Evolutionary conservation across 306 rosid species (phyloP).

Genomic region (Glycine tomentella): DNA sequence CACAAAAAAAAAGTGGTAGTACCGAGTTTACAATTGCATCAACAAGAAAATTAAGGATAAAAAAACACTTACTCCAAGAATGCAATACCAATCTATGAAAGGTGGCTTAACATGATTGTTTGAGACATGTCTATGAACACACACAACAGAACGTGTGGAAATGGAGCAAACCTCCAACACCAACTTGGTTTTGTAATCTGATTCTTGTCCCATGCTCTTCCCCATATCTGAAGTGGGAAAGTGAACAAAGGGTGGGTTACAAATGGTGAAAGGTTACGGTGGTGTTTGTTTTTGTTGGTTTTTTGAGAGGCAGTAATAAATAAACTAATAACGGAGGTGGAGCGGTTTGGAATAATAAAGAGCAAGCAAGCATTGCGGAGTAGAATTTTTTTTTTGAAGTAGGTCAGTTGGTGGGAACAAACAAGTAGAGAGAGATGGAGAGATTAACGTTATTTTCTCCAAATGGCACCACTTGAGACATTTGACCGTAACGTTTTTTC

Average conservation of each 20-base stretch:
- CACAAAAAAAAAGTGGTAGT: neutral
- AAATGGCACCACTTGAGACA: conserved; percentile 42
- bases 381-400: conserved; percentile 49
- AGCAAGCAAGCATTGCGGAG: conserved; percentile 60
- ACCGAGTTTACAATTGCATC: neutral
- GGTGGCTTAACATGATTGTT: conserved; percentile 34
- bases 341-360: conserved; percentile 74
- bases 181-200: conserved; percentile 69
- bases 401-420: conserved; percentile 67
- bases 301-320: conserved; percentile 12
- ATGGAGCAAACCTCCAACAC: conserved; percentile 79
- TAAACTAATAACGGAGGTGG: conserved; percentile 51
- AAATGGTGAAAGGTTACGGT: conserved; percentile 28
- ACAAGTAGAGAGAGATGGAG: conserved; percentile 37
- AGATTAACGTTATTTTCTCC: conserved; percentile 55
- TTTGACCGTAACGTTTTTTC: neutral
- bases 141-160: conserved; percentile 57
- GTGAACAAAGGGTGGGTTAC: conserved; percentile 44
- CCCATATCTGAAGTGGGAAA: conserved; percentile 18
- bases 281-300: conserved; percentile 30
- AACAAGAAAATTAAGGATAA: neutral
- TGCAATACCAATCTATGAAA: conserved; percentile 88
- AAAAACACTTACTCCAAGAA: conserved; percentile 74
- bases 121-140: conserved; percentile 63
- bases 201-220: conserved; percentile 49